Evolutionary conservation across 2,329 filamentous ascomycete species (phyloP).

Genomic region (Gnomoniopsis smithogilvyi): DNA sequence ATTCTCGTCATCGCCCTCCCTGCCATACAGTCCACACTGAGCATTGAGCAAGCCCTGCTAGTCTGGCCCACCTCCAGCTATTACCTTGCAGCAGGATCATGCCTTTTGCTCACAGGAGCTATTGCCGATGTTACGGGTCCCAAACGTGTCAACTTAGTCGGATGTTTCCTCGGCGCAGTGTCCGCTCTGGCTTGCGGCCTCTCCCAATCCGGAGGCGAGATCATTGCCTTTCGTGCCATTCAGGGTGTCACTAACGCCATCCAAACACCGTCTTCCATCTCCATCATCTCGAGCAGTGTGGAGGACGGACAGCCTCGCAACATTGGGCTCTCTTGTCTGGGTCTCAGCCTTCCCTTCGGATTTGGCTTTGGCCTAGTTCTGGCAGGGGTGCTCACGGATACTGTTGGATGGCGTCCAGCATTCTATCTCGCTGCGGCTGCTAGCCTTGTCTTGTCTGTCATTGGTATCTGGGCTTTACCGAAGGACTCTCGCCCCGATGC

Average conservation of each 20-base stretch:
- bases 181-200: conserved; percentile 32
- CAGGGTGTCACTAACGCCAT: conserved; percentile 37
- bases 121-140: conserved; percentile 35
- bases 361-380: conserved; percentile 49
- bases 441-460: conserved; percentile 31
- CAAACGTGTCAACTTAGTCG: conserved; percentile 30
- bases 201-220: conserved; percentile 27
- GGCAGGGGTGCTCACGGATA: conserved; percentile 43
- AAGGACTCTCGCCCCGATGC: conserved; percentile 22
- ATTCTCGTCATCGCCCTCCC: conserved; percentile 38
- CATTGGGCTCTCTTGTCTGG: conserved; percentile 39
- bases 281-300: conserved; percentile 31
- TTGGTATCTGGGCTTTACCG: conserved; percentile 35
- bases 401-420: conserved; percentile 43
- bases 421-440: conserved; percentile 40
- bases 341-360: conserved; percentile 43
- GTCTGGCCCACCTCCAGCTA: conserved; percentile 38
- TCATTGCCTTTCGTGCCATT: conserved; percentile 36
- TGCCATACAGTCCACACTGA: conserved; percentile 35
- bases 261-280: conserved; percentile 33
- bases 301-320: conserved; percentile 33
- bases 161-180: conserved; percentile 27
- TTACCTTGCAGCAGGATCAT: conserved; percentile 32
- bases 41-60: conserved; percentile 29
- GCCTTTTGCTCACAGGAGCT: no score